These are phyloP conservation scores for Allantophomopsis lycopodina DNA, from an alignment of 2,329 filamentous ascomycete genomes.

Conservation along the genomic window DNA sequence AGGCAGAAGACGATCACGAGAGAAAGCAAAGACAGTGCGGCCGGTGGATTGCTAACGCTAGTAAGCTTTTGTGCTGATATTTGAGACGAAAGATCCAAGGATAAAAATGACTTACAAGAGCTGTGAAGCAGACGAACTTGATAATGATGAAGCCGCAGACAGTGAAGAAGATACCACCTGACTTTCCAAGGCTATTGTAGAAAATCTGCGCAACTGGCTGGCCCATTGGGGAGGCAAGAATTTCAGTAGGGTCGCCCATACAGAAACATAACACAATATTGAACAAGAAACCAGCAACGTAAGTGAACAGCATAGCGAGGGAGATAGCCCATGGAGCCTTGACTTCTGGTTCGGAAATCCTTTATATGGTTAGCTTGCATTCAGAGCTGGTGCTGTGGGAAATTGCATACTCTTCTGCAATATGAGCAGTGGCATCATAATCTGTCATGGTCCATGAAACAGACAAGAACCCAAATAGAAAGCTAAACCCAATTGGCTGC, in stretches of 20 bases:
- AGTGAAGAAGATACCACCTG: constrained; percentile 37
- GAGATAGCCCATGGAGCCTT: constrained; percentile 42
- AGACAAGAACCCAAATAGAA: constrained; percentile 45
- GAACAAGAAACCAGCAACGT: constrained; percentile 38
- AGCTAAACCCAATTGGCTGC: constrained; percentile 37
- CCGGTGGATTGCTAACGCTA: constrained; percentile 27
- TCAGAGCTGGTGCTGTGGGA: background rate
- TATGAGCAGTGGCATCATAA: constrained; percentile 31
- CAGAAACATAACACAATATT: constrained; percentile 43
- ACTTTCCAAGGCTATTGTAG: constrained; percentile 39
- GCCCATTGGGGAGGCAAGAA: constrained; percentile 28
- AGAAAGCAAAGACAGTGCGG: constrained; percentile 40
- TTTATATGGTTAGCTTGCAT: constrained; percentile 13
- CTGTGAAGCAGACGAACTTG: constrained; percentile 44
- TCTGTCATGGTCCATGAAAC: constrained; percentile 48
- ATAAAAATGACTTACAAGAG: constrained; percentile 19
- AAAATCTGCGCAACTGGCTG: constrained; percentile 44
- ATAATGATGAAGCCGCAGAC: constrained; percentile 42
- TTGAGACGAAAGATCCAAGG: background rate
- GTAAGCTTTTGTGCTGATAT: background rate
- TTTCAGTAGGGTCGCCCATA: constrained; percentile 35
- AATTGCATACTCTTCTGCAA: constrained; percentile 29
- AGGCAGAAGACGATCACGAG: constrained; percentile 35
- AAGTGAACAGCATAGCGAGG: constrained; percentile 39
- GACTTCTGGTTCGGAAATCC: constrained; percentile 30